These are phyloP conservation scores for Entomortierella lignicola DNA, from an alignment of 192 early-diverging fungal genomes.

Conservation along the genomic window DNA sequence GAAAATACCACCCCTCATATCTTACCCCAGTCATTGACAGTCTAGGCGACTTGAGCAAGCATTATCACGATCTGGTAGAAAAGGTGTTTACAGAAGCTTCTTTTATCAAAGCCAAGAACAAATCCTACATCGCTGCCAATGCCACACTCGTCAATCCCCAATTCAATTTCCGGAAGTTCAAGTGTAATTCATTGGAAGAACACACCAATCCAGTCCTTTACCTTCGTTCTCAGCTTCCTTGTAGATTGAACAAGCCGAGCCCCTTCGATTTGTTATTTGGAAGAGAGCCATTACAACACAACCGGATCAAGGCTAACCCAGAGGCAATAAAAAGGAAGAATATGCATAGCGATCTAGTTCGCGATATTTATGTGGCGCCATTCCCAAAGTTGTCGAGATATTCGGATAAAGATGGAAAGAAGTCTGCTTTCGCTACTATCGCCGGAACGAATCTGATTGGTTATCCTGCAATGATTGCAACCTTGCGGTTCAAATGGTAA, in stretches of 20 bases:
- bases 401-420: neutral
- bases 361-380: constrained; percentile 36
- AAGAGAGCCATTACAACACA: too few species aligned
- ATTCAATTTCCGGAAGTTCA: neutral
- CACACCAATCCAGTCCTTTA: constrained; percentile 25
- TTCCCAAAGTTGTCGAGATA: neutral
- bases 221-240: constrained; percentile 32
- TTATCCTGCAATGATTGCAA: constrained; percentile 45
- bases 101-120: constrained; percentile 33
- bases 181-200: neutral
- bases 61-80: constrained; percentile 10
- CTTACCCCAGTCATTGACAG: constrained; percentile 32
- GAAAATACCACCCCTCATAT: constrained; percentile 39
- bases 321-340: too few species aligned
- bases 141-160: constrained; percentile 23
- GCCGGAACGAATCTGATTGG: constrained; percentile 31
- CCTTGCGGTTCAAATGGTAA: constrained; percentile 41
- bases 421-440: constrained; percentile 18
- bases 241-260: neutral
- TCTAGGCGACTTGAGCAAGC: constrained; percentile 17
- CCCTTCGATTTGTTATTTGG: too few species aligned
- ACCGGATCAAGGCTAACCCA: too few species aligned
- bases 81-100: constrained; percentile 42
- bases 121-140: constrained; percentile 29
- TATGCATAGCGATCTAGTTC: neutral